These are phyloP conservation scores for Rhodomyrtus tomentosa DNA, from an alignment of 345 rosid species.

Conservation along the genomic window DNA sequence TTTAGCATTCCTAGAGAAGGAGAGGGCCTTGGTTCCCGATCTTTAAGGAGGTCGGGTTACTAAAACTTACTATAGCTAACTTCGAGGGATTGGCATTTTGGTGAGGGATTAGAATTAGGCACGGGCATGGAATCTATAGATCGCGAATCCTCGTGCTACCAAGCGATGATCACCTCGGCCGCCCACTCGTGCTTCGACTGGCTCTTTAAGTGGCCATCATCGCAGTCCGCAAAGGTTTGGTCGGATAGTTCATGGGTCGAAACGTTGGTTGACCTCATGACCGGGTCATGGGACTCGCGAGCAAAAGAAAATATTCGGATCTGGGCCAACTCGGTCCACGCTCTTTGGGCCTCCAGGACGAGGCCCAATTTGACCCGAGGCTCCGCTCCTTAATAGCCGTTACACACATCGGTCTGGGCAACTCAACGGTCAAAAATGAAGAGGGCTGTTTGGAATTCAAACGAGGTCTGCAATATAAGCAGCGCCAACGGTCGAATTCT, in stretches of 20 bases:
- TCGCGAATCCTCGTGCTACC: neutral
- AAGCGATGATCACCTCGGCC: neutral
- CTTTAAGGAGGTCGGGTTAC: neutral
- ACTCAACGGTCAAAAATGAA: neutral
- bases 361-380: neutral
- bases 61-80: neutral
- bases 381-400: neutral
- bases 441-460: neutral
- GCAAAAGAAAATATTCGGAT: neutral
- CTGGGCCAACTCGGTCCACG: neutral
- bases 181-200: neutral
- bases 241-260: neutral
- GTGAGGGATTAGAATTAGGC: neutral
- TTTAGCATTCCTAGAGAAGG: neutral
- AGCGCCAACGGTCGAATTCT: neutral
- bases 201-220: neutral
- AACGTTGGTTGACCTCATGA: neutral
- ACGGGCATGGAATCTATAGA: neutral
- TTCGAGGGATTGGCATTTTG: rapidly evolving
- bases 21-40: neutral
- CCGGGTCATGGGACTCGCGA: neutral
- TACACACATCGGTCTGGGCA: neutral
- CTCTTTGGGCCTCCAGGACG: neutral
- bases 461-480: neutral
- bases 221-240: rapidly evolving